Base-by-base conservation (phyloP, 2,329 filamentous ascomycete species). In the Hypoxylon sp. region DNA sequence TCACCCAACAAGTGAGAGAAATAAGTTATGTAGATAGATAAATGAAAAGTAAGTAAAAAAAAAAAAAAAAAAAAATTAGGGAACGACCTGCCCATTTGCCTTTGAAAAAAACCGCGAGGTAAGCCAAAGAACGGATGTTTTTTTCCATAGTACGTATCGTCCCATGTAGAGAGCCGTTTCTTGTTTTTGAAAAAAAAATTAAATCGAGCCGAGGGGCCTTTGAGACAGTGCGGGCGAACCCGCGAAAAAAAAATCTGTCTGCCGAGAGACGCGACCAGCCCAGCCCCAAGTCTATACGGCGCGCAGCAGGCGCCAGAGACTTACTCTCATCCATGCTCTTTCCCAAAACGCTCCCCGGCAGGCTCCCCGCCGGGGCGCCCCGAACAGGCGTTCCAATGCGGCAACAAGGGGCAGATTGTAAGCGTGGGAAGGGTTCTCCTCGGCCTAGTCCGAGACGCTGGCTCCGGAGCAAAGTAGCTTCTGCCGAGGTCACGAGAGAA, bases 371-470 rank as follows among this genome's bases (percentile, higher is more conserved):
- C 35, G 25, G 41, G 29, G 5, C 16, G 15, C n/a, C 20, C 35
- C 23, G 36, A 17, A 25, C 17, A 17, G 21, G 12, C 23, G 27
- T 17, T n/a, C n/a, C n/a, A n/a, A n/a, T n/a, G n/a, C n/a, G n/a
- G n/a, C n/a, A n/a, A 50, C 57, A 64, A 62, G 59, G 60, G 57
- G 63, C 64, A 64, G 67, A 61, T 62, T 62, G 44, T 51, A 55
- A 47, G 45, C 61, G 55, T 67, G 65, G 64, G 59, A 59, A 32
- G 64, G 68, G 62, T 69, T 72, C 72, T 76, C 73, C 75, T 76
- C 71, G 77, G 77, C 77, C 78, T 64, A 80, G 77, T 79, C 77
- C 77, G 72, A 76, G 76, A 76, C 64, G 77, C 77, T 80, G 77
- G 78, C 78, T 79, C 73, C 76, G 75, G 77, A 77, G 78, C 77